phyloP scores from a whole-genome alignment of 495 filamentous ascomycete species.

The Aspergillus leporis region DNA sequence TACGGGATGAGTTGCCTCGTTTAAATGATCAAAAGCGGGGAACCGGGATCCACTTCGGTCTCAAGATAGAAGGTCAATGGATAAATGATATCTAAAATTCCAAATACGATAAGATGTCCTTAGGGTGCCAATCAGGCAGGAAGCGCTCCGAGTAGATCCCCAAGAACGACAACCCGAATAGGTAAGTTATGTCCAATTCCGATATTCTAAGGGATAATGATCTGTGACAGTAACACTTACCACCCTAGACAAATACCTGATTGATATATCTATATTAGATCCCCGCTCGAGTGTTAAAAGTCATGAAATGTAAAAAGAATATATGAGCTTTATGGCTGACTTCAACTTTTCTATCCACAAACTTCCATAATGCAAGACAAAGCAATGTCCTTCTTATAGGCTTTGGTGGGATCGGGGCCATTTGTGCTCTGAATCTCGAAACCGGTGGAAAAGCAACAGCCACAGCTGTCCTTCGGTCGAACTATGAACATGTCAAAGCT shows the following conservation, averaged over 20 bases:
- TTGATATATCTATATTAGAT: too few relatives aligned
- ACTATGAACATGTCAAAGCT: constrained; percentile 48
- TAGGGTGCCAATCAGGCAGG: too few relatives aligned
- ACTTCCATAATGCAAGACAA: constrained; percentile 11
- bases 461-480: constrained; percentile 56
- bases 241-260: background rate
- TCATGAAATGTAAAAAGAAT: too few relatives aligned
- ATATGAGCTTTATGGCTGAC: background rate
- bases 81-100: too few relatives aligned
- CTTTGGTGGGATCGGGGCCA: constrained; percentile 52
- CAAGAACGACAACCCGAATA: too few relatives aligned
- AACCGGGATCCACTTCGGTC: too few relatives aligned
- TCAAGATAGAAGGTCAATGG: too few relatives aligned
- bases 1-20: background rate
- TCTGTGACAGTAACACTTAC: background rate
- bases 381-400: constrained; percentile 45
- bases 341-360: background rate
- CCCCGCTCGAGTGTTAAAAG: too few relatives aligned
- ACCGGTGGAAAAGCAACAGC: constrained; percentile 37
- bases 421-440: constrained; percentile 50
- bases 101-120: background rate
- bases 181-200: too few relatives aligned
- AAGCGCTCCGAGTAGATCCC: too few relatives aligned
- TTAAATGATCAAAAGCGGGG: background rate
- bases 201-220: too few relatives aligned